Evolutionary conservation across 805 yeast genomes (phyloP).

Genomic region (Grigorovia transvaalensis): DNA sequence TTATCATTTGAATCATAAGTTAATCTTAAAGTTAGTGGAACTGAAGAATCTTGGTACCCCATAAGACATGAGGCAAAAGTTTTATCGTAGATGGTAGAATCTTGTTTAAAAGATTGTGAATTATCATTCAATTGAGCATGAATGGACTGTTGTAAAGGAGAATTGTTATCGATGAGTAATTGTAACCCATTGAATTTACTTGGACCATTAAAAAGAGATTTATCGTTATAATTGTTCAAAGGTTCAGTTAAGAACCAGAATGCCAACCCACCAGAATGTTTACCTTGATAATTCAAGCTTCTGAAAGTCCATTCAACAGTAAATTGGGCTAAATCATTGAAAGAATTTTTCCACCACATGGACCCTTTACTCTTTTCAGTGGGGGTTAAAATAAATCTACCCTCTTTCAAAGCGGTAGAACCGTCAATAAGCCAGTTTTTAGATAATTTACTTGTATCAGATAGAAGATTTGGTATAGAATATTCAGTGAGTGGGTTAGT

Average conservation of each 20-base stretch:
- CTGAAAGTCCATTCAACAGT: constrained; percentile 56
- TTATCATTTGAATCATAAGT: constrained; percentile 38
- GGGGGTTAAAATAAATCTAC: constrained; percentile 46
- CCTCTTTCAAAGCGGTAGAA: constrained; percentile 36
- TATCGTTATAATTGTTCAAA: not conserved
- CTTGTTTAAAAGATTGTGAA: constrained; percentile 23
- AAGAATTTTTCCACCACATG: constrained; percentile 33
- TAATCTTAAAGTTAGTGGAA: constrained; percentile 57
- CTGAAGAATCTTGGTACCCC: constrained; percentile 55
- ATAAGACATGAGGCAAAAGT: constrained; percentile 48
- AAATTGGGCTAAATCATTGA: constrained; percentile 31
- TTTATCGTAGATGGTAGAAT: constrained; percentile 18
- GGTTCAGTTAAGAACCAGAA: constrained; percentile 37
- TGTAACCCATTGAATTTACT: constrained; percentile 53
- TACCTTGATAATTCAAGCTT: constrained; percentile 43
- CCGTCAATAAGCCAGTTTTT: constrained; percentile 33
- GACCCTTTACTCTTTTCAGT: constrained; percentile 34
- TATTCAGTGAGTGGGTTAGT: constrained; percentile 2
- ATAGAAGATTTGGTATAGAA: constrained; percentile 34
- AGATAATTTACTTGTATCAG: constrained; percentile 9
- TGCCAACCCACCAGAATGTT: constrained; percentile 43
- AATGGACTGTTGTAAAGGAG: constrained; percentile 39
- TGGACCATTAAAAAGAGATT: constrained; percentile 44
- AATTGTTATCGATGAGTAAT: constrained; percentile 44
- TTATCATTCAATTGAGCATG: constrained; percentile 57